Conservation (phyloP, 495 filamentous ascomycete genomes). For the Lindgomyces ingoldianus region DNA sequence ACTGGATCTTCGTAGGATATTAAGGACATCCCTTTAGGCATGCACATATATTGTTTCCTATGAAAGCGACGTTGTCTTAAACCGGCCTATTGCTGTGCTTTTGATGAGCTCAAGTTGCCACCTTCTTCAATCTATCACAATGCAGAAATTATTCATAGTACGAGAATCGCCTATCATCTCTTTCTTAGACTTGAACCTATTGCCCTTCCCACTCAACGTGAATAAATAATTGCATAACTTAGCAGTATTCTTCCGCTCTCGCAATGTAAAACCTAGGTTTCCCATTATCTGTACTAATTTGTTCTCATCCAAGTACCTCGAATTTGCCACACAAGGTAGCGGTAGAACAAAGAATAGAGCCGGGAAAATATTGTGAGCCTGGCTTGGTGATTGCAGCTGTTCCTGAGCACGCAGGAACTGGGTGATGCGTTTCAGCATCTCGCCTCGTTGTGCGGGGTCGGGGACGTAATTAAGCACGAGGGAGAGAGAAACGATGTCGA, state of each 20-base stretch:
- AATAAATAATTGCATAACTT: slow-evolving; percentile 92
- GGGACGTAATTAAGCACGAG: slow-evolving; percentile 95
- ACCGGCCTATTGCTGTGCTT: no score
- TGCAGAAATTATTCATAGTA: slow-evolving; percentile 33
- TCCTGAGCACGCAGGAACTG: slow-evolving; percentile 57
- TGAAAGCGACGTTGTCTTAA: no score
- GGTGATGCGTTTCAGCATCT: slow-evolving; percentile 80
- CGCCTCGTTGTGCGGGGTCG: slow-evolving; percentile 68
- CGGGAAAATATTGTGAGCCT: slow-evolving; percentile 56
- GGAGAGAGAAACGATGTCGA: slow-evolving; percentile 90
- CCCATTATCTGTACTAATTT: slow-evolving; percentile 71
- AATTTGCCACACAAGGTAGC: slow-evolving; percentile 85
- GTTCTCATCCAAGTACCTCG: slow-evolving; percentile 81
- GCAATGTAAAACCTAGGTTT: slow-evolving; percentile 68
- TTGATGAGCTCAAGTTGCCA: no score
- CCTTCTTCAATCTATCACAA: slow-evolving; percentile 25
- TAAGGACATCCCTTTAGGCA: no score
- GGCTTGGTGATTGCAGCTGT: not conserved
- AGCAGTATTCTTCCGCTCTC: slow-evolving; percentile 67
- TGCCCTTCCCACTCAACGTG: slow-evolving; percentile 47
- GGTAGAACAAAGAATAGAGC: slow-evolving; percentile 89
- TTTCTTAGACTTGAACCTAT: slow-evolving; percentile 16
- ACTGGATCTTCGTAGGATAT: no score
- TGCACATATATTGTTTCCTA: no score
- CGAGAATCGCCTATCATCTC: slow-evolving; percentile 15